Conservation (phyloP, 2,329 filamentous ascomycete genomes). For the Penicillium sp. region DNA sequence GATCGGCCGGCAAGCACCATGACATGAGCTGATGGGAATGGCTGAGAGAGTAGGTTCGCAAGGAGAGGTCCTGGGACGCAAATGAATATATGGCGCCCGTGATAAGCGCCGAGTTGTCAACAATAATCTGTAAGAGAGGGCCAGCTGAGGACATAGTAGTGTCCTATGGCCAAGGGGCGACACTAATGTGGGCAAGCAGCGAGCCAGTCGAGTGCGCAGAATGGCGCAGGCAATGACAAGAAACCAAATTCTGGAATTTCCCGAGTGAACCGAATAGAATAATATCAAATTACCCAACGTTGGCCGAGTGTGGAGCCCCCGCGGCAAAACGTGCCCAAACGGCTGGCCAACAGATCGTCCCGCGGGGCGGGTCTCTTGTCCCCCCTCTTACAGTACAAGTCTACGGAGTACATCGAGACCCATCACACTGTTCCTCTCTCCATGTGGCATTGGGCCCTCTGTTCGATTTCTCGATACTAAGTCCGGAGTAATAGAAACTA, state of each 20-base stretch:
- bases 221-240: not conserved
- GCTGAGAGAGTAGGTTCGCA: not conserved
- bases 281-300: not conserved
- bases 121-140: not conserved
- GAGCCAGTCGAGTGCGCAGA: not conserved
- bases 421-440: slow-evolving; percentile 16
- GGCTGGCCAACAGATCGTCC: slow-evolving; percentile 32
- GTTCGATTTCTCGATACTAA: not conserved
- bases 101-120: slow-evolving; percentile 22
- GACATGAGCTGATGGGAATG: slow-evolving; percentile 15
- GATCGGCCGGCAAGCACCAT: slow-evolving; percentile 21
- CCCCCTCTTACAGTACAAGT: not conserved
- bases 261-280: slow-evolving; percentile 5
- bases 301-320: slow-evolving; percentile 16
- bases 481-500: not conserved
- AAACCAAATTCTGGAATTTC: not conserved
- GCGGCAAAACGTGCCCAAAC: slow-evolving; percentile 32
- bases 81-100: slow-evolving; percentile 21
- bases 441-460: slow-evolving; percentile 28
- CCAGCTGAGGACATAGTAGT: slow-evolving; percentile 9
- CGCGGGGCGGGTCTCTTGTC: slow-evolving; percentile 12
- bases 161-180: not conserved
- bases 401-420: not conserved
- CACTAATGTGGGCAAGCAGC: not conserved
- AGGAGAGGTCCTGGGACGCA: slow-evolving; percentile 6